These are phyloP conservation scores for Filobasidium uniguttulatum DNA, from an alignment of 1,284 basidiomycete species.

Conservation along the genomic window DNA sequence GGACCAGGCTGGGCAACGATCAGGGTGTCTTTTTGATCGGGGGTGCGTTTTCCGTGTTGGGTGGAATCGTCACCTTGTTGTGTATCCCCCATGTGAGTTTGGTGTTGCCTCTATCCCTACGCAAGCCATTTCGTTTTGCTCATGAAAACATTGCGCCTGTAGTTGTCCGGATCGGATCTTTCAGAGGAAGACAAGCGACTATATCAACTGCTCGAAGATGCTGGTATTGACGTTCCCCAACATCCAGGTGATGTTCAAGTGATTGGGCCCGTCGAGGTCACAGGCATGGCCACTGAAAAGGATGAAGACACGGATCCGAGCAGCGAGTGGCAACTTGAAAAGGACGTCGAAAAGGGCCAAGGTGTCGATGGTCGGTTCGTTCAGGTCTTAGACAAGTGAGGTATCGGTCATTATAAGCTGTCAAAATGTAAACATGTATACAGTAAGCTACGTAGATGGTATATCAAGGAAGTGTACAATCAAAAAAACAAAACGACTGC, in stretches of 20 bases:
- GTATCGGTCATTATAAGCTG: background rate
- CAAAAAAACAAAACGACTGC: no score
- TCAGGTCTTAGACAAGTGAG: background rate
- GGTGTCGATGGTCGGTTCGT: background rate
- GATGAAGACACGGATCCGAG: background rate
- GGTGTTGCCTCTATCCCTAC: no score
- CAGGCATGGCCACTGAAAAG: background rate
- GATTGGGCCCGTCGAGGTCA: conserved; percentile 39
- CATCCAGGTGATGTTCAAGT: conserved; percentile 50
- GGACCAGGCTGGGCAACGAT: conserved; percentile 21
- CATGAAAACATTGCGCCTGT: background rate
- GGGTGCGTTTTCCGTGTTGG: no score
- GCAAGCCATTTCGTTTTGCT: no score
- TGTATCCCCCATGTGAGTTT: no score
- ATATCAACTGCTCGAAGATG: conserved; percentile 32
- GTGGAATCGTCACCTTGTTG: no score
- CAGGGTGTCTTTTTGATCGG: no score
- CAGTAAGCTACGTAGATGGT: no score
- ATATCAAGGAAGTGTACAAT: no score
- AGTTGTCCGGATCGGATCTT: background rate
- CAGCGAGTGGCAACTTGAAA: background rate
- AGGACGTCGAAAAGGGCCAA: background rate
- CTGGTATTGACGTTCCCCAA: conserved; percentile 61
- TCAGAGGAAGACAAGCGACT: background rate
- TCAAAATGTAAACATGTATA: background rate